These are phyloP conservation scores for Erigeron philadelphicus DNA, from an alignment of 140 eudicot species.

Conservation along the genomic window DNA sequence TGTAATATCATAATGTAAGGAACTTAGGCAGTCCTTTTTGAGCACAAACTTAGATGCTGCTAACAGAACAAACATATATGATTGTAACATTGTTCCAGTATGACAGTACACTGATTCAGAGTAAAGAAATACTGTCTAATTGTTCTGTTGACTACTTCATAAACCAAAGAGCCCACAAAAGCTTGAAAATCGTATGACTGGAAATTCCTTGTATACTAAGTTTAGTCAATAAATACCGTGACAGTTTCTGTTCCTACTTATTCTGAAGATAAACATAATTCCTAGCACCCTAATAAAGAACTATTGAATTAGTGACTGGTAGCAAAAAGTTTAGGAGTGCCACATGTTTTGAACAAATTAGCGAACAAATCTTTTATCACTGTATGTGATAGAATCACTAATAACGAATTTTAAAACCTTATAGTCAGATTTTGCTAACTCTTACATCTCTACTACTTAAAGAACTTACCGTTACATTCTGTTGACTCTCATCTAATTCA, in stretches of 20 bases:
- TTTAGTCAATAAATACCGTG: background rate
- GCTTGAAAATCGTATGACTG: background rate
- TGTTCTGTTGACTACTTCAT: background rate
- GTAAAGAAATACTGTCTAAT: constrained; percentile 5
- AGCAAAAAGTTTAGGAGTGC: background rate
- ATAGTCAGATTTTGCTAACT: background rate
- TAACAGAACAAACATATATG: background rate
- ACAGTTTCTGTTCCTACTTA: background rate
- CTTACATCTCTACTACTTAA: background rate
- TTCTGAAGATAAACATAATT: constrained; percentile 4
- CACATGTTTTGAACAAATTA: background rate
- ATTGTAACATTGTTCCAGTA: background rate
- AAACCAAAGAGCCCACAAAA: constrained; percentile 3
- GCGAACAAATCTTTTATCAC: background rate
- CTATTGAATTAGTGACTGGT: background rate
- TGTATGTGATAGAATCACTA: background rate
- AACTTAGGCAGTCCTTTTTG: background rate
- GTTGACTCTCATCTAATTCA: background rate
- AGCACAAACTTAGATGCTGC: background rate
- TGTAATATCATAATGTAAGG: background rate
- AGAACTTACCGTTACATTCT: no score
- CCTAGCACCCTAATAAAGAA: constrained; percentile 6
- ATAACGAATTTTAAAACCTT: background rate
- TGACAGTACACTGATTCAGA: constrained; percentile 8
- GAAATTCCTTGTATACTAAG: background rate